A percentile compares a stretch with the other conserved stretches of the same genome.
Evolutionary conservation across 2,329 filamentous ascomycete species (phyloP).

Genomic region (Colletotrichum sp.): DNA sequence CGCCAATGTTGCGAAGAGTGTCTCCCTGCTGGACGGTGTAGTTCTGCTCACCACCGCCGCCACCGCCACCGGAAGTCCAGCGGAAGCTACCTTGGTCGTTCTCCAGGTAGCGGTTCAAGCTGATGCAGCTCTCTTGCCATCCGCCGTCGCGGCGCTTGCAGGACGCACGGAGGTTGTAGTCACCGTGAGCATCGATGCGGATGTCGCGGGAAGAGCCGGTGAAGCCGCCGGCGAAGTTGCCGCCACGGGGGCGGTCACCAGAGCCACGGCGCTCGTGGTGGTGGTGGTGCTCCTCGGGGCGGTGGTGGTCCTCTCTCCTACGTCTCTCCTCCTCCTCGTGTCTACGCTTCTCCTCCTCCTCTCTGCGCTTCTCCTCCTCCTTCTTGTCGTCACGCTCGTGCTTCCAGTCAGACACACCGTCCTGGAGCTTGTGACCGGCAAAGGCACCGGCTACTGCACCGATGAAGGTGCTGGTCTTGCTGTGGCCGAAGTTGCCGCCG

Average conservation of each 20-base stretch:
- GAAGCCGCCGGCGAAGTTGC: conserved; percentile 31
- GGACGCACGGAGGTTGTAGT: conserved; percentile 37
- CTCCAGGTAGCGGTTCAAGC: conserved; percentile 37
- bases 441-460: conserved; percentile 45
- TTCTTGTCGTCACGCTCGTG: conserved; percentile 44
- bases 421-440: conserved; percentile 46
- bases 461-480: conserved; percentile 39
- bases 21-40: conserved; percentile 46
- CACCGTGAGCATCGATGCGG: conserved; percentile 35
- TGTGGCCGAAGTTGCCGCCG: conserved; percentile 42
- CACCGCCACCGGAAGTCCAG: conserved; percentile 31
- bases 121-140: conserved; percentile 36
- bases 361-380: conserved; percentile 31
- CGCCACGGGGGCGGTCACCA: conserved; percentile 27
- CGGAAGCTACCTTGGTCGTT: conserved; percentile 43
- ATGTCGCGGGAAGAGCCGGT: conserved; percentile 39
- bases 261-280: conserved; percentile 12
- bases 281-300: conserved; percentile 14
- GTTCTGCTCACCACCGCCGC: conserved; percentile 24
- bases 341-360: background rate
- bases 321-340: conserved; percentile 32
- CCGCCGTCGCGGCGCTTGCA: conserved; percentile 37
- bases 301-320: conserved; percentile 2
- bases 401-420: conserved; percentile 43
- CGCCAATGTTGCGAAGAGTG: conserved; percentile 43